Percentiles rank a stretch among this genome's conserved stretches.
phyloP scores from a whole-genome alignment of 1,139 yeast genomes.

The Candida sanyaensis region DNA sequence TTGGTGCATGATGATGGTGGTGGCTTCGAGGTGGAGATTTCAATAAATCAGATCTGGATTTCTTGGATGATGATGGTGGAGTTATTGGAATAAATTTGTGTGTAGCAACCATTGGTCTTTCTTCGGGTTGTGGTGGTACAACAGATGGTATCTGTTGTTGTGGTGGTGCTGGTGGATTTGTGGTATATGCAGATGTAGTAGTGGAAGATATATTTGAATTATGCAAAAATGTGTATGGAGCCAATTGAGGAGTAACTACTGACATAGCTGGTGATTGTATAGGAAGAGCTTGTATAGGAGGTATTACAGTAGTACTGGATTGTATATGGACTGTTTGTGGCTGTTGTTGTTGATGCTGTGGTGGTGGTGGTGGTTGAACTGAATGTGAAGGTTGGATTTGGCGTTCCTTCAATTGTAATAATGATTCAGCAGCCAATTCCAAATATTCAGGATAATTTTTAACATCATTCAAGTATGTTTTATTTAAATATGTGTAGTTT shows the following conservation, averaged over 20 bases:
- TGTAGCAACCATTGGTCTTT: constrained; percentile 16
- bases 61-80: constrained; percentile 40
- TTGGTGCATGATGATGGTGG: constrained; percentile 29
- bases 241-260: neutral
- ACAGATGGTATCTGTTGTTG: constrained; percentile 15
- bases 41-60: constrained; percentile 30
- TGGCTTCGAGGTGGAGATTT: constrained; percentile 36
- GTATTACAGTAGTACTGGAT: constrained; percentile 3
- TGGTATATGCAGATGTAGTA: neutral
- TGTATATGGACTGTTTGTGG: neutral
- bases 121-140: constrained; percentile 6
- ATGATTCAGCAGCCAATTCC: constrained; percentile 49
- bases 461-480: constrained; percentile 47
- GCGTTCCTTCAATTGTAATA: constrained; percentile 29
- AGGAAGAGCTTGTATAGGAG: constrained; percentile 7
- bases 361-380: constrained; percentile 4
- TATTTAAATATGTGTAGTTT: constrained; percentile 52
- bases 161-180: constrained; percentile 10
- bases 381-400: constrained; percentile 18
- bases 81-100: constrained; percentile 45
- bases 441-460: constrained; percentile 50
- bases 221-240: constrained; percentile 7
- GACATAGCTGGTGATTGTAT: neutral
- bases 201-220: constrained; percentile 1
- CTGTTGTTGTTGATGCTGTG: constrained; percentile 4